Evolutionary conservation across 176 grass and related monocot species (phyloP), one percentile per base, ranked within the genome.

Genomic region (Oryza nivara): DNA sequence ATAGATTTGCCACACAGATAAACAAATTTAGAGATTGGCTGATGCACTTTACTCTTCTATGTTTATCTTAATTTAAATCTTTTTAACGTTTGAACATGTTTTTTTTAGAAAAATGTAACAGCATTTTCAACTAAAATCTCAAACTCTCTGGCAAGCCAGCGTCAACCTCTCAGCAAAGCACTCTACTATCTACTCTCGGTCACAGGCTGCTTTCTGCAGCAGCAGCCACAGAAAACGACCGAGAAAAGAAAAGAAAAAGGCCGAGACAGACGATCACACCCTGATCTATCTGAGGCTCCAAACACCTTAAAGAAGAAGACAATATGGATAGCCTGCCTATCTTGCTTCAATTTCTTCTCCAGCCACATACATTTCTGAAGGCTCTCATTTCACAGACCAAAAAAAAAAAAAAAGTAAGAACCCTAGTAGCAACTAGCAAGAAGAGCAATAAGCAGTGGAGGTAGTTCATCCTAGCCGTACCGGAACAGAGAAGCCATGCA

Each of bases 261-360:
- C 20, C 3, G 30, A 13, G 58, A 6, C 5, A n/a, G n/a, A 14
- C 34, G 4, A 60, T 66, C 74, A n/a, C 1, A 81, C 70, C 43
- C 51, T 70, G 20, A 49, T 11, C 5, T 74, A 41, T 41, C 43
- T 44, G 70, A 65, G 77, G 87, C 49, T 70, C 64, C 15, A 66
- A 75, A 44, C 56, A 79, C 76, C 79, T 75, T 67, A 32, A 81
- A 87, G 36, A 73, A 65, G 43, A 68, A 0, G 76, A 79, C 26
- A 70, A 84, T 86, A 48, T 19, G 73, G 81, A 88, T 86, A 92
- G 67, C 74, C 5, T 47, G 65, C 78, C 5, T 47, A 49, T 82
- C 44, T 40, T 22, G 68, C 19, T 80, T 56, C 9, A 3, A 11
- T 30, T 40, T 12, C 23, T 32, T 8, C 25, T 32, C 25, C 2